Conservation (phyloP, 768 basidiomycete genomes). For the Thelephora aurantiotincta region DNA sequence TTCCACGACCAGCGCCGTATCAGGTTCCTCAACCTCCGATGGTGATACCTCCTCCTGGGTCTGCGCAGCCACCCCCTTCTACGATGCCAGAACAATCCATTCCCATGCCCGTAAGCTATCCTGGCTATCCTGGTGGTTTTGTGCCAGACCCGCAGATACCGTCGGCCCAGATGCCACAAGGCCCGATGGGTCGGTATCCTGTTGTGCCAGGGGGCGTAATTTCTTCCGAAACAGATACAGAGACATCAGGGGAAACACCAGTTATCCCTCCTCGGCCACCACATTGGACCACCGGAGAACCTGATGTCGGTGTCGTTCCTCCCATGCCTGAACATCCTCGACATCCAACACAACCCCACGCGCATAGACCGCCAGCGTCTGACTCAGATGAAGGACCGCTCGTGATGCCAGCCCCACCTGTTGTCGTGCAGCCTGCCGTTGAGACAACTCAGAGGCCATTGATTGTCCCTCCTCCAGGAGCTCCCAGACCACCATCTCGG, state of each 20-base stretch:
- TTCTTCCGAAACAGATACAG: not conserved
- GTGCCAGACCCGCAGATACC: not conserved
- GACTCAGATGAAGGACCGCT: not conserved
- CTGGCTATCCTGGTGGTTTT: slow-evolving; percentile 1
- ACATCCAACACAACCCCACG: not conserved
- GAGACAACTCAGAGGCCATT: not conserved
- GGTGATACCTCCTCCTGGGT: slow-evolving; percentile 3
- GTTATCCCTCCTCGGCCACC: not conserved
- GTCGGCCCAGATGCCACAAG: not conserved
- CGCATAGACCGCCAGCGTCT: not conserved
- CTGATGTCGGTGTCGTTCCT: not conserved
- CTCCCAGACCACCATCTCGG: not conserved
- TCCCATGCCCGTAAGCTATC: not conserved
- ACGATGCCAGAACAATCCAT: not conserved
- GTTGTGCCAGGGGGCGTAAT: not conserved
- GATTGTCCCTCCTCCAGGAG: not conserved
- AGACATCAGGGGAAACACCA: not conserved
- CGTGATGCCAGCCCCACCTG: not conserved
- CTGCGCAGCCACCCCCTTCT: slow-evolving; percentile 5
- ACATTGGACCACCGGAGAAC: not conserved
- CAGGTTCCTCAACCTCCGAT: not conserved
- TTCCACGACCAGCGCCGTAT: not conserved
- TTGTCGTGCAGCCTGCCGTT: no score
- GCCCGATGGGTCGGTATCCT: not conserved
- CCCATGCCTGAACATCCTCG: not conserved